These are phyloP conservation scores for Mesembryanthemum crystallinum DNA, from an alignment of 148 eudicot species.

Conservation along the genomic window DNA sequence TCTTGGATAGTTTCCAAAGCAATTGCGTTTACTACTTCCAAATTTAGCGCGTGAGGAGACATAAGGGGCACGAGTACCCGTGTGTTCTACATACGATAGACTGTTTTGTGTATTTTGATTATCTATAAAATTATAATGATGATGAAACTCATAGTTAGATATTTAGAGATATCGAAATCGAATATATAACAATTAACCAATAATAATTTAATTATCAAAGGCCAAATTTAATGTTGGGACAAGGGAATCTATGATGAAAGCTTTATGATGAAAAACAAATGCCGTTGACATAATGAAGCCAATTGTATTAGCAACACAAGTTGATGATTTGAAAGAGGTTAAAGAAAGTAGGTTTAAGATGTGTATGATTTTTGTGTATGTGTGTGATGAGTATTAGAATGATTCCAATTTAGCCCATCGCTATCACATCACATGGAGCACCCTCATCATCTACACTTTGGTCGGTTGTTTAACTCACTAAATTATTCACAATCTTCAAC, in stretches of 20 bases:
- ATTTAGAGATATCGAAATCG: too few relatives aligned
- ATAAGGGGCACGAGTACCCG: too few relatives aligned
- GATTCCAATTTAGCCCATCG: slow-evolving; percentile 28
- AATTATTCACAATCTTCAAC: slow-evolving; percentile 26
- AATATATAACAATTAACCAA: too few relatives aligned
- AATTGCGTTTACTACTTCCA: too few relatives aligned
- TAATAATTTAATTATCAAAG: too few relatives aligned
- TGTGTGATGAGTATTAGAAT: slow-evolving; percentile 15
- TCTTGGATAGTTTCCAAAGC: too few relatives aligned
- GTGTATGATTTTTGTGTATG: not conserved
- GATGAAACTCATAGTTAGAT: too few relatives aligned
- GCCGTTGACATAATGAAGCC: slow-evolving; percentile 24
- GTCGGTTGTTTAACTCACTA: slow-evolving; percentile 30
- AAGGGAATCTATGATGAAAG: slow-evolving; percentile 24
- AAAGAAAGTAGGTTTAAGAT: not conserved
- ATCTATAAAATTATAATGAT: too few relatives aligned
- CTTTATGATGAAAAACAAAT: not conserved
- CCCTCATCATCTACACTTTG: slow-evolving; percentile 26
- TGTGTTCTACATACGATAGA: too few relatives aligned
- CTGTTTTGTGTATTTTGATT: too few relatives aligned
- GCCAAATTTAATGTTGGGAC: not conserved
- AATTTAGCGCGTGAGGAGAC: too few relatives aligned
- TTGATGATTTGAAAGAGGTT: not conserved
- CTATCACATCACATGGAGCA: slow-evolving; percentile 31
- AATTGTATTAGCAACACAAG: slow-evolving; percentile 11